A percentile compares a stretch with the other conserved stretches of the same genome.
Conservation (phyloP, 2,329 filamentous ascomycete genomes). For the Pseudopithomyces maydicus region DNA sequence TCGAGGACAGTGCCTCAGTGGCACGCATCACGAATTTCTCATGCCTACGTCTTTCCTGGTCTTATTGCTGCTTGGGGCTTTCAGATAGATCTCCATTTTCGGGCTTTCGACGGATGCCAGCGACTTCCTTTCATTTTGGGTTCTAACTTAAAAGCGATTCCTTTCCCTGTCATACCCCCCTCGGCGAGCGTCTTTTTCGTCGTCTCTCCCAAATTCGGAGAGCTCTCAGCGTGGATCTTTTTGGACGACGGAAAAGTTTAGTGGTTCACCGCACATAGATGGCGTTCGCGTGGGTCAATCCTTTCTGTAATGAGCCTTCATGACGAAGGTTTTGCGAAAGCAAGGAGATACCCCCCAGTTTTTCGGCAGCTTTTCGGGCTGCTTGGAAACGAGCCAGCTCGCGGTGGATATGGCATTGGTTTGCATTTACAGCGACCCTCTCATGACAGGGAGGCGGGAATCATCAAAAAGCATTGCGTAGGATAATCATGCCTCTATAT, state of each 20-base stretch:
- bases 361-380: constrained; percentile 28
- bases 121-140: constrained; percentile 37
- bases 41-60: constrained; percentile 44
- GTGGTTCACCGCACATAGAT: constrained; percentile 45
- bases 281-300: constrained; percentile 43
- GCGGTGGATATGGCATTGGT: constrained; percentile 35
- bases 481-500: constrained; percentile 38
- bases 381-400: constrained; percentile 23
- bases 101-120: constrained; percentile 42
- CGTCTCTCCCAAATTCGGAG: constrained; percentile 27
- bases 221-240: constrained; percentile 32
- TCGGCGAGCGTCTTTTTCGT: constrained; percentile 37
- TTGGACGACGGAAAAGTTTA: constrained; percentile 41
- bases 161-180: constrained; percentile 33
- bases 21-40: constrained; percentile 48
- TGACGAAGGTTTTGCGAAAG: constrained; percentile 25
- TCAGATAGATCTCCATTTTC: constrained; percentile 47
- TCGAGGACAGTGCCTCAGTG: constrained; percentile 38
- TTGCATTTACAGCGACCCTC: constrained; percentile 34
- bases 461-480: constrained; percentile 44
- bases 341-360: constrained; percentile 41
- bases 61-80: constrained; percentile 47
- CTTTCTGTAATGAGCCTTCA: constrained; percentile 35
- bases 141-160: constrained; percentile 46
- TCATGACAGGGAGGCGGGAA: constrained; percentile 44